Evolutionary conservation across 176 grass and related monocot species (phyloP).

Genomic region (Bolboschoenus planiculmis): DNA sequence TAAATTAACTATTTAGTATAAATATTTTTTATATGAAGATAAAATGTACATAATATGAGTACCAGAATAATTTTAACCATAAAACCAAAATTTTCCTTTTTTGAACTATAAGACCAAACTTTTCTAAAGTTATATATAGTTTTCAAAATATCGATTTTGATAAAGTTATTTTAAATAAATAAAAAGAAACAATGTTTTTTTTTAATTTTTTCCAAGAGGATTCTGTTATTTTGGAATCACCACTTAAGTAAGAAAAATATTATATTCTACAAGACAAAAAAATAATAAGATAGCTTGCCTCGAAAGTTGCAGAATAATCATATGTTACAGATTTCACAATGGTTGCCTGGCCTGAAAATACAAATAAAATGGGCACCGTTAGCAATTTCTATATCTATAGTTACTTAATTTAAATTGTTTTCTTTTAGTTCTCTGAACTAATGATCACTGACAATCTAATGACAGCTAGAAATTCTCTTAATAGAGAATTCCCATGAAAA

Average conservation of each 20-base stretch:
- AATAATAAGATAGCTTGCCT: slow-evolving; percentile 32
- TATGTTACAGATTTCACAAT: slow-evolving; percentile 40
- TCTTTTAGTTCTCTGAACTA: background rate
- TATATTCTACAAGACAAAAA: background rate
- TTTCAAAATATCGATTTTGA: background rate
- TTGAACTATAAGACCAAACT: background rate
- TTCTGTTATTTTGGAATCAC: background rate
- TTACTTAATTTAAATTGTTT: background rate
- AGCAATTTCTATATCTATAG: background rate
- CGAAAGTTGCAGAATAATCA: slow-evolving; percentile 59
- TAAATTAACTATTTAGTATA: too few relatives aligned
- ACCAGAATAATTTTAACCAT: background rate
- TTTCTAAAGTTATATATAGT: background rate
- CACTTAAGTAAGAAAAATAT: background rate
- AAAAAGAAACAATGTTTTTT: too few relatives aligned
- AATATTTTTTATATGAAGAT: too few relatives aligned
- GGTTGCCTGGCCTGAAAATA: slow-evolving; percentile 22
- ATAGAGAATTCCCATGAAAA: background rate
- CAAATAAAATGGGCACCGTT: slow-evolving; percentile 1
- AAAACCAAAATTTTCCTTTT: background rate
- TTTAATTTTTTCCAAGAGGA: too few relatives aligned
- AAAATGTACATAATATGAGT: too few relatives aligned
- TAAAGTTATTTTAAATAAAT: too few relatives aligned
- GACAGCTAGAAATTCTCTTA: background rate
- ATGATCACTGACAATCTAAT: background rate